Conservation (phyloP, 345 rosid species). For the Arabis hirsuta region DNA sequence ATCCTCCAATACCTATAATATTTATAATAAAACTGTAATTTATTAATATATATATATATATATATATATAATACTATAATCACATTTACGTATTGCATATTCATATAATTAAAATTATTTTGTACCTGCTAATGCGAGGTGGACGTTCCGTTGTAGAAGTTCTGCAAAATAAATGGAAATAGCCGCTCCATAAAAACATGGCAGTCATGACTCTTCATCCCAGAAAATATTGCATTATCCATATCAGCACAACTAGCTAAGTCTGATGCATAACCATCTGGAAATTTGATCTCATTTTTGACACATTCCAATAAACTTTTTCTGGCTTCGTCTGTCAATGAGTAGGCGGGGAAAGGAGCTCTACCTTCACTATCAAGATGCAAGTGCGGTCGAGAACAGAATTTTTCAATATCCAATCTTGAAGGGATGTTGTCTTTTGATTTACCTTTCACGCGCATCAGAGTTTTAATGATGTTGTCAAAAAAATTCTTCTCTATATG, state of each 20-base stretch:
- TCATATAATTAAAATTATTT: too few species aligned
- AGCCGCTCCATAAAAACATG: neutral
- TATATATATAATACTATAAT: too few species aligned
- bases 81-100: too few species aligned
- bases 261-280: neutral
- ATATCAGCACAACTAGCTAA: neutral
- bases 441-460: neutral
- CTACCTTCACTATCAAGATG: neutral
- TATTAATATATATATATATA: too few species aligned
- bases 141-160: neutral
- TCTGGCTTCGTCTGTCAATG: neutral
- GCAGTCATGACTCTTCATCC: neutral
- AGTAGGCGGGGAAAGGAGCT: neutral
- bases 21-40: too few species aligned
- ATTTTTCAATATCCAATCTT: neutral
- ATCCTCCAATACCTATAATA: neutral
- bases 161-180: neutral
- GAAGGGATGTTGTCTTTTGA: neutral
- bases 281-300: neutral
- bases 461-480: neutral
- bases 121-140: neutral
- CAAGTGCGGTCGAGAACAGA: neutral
- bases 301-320: neutral
- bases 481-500: neutral
- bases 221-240: neutral